These are phyloP conservation scores for Astrephomene gubernaculifera DNA, from an alignment of 139 green algal species.

Conservation along the genomic window DNA sequence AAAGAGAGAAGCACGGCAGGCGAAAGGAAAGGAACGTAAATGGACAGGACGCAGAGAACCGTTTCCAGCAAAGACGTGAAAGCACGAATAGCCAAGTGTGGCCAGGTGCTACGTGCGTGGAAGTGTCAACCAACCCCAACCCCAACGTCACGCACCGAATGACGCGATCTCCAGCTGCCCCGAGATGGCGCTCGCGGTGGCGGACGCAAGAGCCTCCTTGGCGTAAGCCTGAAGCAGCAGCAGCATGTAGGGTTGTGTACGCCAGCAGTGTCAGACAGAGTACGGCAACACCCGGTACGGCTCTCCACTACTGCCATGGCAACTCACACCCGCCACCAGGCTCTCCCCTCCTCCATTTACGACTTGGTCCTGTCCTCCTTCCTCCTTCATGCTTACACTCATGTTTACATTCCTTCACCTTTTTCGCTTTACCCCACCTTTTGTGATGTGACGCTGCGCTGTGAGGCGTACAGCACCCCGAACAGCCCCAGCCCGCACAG, in stretches of 20 bases:
- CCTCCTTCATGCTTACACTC: too few species aligned
- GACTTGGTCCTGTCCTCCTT: background rate
- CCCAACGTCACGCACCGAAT: constrained; percentile 20
- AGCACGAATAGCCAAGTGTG: too few species aligned
- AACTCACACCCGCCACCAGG: background rate
- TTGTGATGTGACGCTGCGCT: background rate
- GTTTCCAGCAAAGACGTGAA: background rate
- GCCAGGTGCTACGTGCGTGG: too few species aligned
- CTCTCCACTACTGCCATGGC: background rate
- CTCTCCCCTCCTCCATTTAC: background rate
- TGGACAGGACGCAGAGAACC: background rate
- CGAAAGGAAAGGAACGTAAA: background rate
- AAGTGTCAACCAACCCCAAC: too few species aligned
- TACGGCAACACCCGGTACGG: background rate
- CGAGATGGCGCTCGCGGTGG: background rate
- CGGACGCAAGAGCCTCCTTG: background rate
- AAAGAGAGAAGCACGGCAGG: background rate
- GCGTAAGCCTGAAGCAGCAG: background rate
- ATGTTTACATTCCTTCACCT: background rate
- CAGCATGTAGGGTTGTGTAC: too few species aligned
- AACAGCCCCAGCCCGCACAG: constrained; percentile 26
- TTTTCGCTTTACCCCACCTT: background rate
- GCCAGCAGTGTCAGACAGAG: background rate
- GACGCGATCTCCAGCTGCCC: constrained; percentile 37
- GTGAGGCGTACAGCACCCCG: constrained; percentile 5